Conservation (phyloP, 1,284 basidiomycete genomes). For the Abortiporus biennis region DNA sequence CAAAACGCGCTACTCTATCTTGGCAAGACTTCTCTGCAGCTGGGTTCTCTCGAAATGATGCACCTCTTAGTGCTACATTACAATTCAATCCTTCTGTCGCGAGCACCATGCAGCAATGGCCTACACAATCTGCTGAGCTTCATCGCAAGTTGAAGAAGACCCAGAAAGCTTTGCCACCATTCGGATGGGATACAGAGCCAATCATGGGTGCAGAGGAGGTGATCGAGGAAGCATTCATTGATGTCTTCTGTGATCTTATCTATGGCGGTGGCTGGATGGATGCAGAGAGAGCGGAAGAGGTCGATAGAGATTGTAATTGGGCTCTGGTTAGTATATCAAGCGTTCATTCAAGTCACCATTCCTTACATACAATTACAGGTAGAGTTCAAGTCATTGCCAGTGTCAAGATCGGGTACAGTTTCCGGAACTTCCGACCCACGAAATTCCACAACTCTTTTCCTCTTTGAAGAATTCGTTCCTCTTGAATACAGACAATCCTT, state of each 20-base stretch:
- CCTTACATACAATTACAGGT: constrained; percentile 42
- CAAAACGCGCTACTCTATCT: constrained; percentile 73
- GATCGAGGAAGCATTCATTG: constrained; percentile 82
- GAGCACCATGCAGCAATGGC: constrained; percentile 65
- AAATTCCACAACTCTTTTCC: constrained; percentile 52
- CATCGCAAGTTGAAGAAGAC: constrained; percentile 76
- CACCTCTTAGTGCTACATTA: constrained; percentile 70
- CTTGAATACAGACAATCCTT: constrained; percentile 79
- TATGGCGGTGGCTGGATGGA: constrained; percentile 81
- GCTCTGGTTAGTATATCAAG: constrained; percentile 59
- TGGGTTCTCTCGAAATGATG: constrained; percentile 76
- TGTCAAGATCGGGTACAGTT: constrained; percentile 24
- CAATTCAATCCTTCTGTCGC: constrained; percentile 71
- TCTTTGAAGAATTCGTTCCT: constrained; percentile 88
- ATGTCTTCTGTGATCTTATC: constrained; percentile 82
- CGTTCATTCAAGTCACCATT: constrained; percentile 3
- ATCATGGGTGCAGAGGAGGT: constrained; percentile 67
- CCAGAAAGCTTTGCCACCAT: constrained; percentile 72
- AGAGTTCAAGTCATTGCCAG: constrained; percentile 72
- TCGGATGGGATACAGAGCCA: constrained; percentile 83
- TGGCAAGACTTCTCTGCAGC: constrained; percentile 83
- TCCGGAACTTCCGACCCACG: constrained; percentile 43
- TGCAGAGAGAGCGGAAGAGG: constrained; percentile 62
- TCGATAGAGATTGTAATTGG: constrained; percentile 85
- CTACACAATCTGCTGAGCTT: constrained; percentile 65